These are phyloP conservation scores for Arxiozyma bovina DNA, from an alignment of 1,139 yeast genomes.

Conservation along the genomic window DNA sequence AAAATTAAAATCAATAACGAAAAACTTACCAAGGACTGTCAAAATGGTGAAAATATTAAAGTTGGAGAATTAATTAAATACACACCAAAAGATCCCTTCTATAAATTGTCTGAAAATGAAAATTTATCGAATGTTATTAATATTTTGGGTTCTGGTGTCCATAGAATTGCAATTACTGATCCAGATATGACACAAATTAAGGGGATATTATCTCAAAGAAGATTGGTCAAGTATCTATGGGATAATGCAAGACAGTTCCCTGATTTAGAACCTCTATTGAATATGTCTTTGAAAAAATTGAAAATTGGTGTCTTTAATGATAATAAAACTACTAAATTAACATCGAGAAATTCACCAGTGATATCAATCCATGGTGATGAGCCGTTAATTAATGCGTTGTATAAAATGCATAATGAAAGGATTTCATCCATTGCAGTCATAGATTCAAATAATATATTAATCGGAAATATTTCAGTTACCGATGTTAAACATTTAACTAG, in stretches of 20 bases:
- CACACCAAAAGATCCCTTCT: conserved; percentile 81
- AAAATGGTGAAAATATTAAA: conserved; percentile 22
- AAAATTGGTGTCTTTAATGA: conserved; percentile 27
- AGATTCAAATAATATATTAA: conserved; percentile 59
- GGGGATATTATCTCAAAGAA: conserved; percentile 83
- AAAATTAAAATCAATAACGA: conserved; percentile 39
- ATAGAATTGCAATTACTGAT: conserved; percentile 76
- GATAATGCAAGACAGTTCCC: conserved; percentile 84
- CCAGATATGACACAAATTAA: conserved; percentile 40
- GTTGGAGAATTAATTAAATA: conserved; percentile 37
- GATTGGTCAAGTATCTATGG: conserved; percentile 77
- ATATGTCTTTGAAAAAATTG: conserved; percentile 38
- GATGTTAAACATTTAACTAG: conserved; percentile 81
- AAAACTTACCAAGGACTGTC: conserved; percentile 25
- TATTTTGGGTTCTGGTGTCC: conserved; percentile 84
- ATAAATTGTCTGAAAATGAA: conserved; percentile 61
- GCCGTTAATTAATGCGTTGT: conserved; percentile 71
- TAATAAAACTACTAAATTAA: conserved; percentile 15
- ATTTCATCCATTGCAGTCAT: conserved; percentile 91
- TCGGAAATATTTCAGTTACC: conserved; percentile 88
- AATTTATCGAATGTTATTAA: conserved; percentile 68
- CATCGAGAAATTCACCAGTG: conserved; percentile 36
- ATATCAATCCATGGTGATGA: conserved; percentile 79
- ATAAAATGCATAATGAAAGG: conserved; percentile 71
- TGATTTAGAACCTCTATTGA: conserved; percentile 63